These are phyloP conservation scores for Gossypium herbaceum DNA, from an alignment of 345 rosid species.

Conservation along the genomic window DNA sequence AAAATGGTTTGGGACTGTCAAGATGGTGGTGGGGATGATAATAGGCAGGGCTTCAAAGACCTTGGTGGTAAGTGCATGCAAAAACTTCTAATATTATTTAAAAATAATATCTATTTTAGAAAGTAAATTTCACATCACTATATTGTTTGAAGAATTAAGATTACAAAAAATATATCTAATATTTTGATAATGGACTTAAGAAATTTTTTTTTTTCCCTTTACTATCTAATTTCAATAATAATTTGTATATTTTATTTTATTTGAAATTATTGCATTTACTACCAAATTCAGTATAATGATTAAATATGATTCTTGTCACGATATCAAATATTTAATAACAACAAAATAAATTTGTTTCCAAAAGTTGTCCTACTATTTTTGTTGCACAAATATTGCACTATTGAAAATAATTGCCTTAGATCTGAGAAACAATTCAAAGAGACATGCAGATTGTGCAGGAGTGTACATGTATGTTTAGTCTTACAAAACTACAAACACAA, in stretches of 20 bases:
- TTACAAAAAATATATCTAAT: too few relatives aligned
- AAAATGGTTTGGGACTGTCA: conserved; percentile 32
- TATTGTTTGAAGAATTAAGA: not conserved
- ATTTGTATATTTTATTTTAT: not conserved
- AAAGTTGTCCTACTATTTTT: not conserved
- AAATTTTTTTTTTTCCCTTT: rapidly evolving
- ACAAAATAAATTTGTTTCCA: not conserved
- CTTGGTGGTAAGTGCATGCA: conserved; percentile 22
- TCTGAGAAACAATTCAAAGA: not conserved
- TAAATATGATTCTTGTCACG: not conserved
- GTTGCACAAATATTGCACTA: not conserved
- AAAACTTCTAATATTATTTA: not conserved
- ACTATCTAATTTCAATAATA: not conserved
- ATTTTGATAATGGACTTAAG: too few relatives aligned
- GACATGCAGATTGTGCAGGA: conserved; percentile 16
- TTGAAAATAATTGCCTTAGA: not conserved
- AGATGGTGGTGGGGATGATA: conserved; percentile 18
- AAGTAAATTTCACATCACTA: not conserved
- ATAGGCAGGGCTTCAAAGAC: conserved; percentile 29
- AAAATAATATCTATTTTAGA: not conserved
- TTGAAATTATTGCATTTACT: not conserved
- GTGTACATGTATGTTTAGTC: conserved; percentile 15
- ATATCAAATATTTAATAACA: not conserved
- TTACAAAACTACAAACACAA: not conserved
- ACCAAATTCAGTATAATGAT: not conserved